These are phyloP conservation scores for Chlamydomonas reinhardtii DNA, from an alignment of 163 green algal species.

Conservation along the genomic window DNA sequence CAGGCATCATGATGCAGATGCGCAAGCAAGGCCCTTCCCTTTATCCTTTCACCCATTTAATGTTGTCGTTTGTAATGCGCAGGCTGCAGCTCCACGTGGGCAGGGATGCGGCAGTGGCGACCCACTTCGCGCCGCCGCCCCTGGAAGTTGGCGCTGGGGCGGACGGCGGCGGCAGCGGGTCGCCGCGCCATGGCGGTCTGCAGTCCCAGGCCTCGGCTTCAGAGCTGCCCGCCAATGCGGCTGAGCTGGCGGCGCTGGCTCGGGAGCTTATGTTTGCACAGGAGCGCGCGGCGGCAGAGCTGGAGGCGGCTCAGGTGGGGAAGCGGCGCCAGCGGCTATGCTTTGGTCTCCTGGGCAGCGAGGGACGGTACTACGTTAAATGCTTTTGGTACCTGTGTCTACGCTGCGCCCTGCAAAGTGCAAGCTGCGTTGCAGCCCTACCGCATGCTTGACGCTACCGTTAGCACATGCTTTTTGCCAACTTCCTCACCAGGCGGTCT, in stretches of 20 bases:
- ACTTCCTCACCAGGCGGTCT: no score
- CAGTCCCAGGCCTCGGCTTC: not conserved
- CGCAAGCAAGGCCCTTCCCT: no score
- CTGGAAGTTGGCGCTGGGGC: not conserved
- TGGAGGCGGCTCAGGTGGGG: conserved; percentile 9
- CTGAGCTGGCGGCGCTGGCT: conserved; percentile 28
- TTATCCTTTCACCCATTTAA: no score
- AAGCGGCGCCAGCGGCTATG: not conserved
- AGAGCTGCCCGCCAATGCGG: conserved; percentile 9
- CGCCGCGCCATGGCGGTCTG: not conserved
- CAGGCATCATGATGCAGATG: no score
- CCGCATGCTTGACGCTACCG: not conserved
- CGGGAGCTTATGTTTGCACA: conserved; percentile 27
- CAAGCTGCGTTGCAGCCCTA: no score
- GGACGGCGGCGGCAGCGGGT: not conserved
- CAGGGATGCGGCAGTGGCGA: not conserved
- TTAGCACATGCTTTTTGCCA: no score
- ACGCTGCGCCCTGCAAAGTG: not conserved
- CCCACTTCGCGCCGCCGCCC: not conserved
- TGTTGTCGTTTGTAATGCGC: not conserved
- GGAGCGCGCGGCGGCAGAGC: not conserved
- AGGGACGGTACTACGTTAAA: no score
- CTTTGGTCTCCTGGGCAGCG: no score
- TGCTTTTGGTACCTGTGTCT: not conserved
- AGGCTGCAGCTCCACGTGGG: conserved; percentile 21